Evolutionary conservation across 495 filamentous ascomycete species (phyloP).

Genomic region (Aspergillus funiculosus): DNA sequence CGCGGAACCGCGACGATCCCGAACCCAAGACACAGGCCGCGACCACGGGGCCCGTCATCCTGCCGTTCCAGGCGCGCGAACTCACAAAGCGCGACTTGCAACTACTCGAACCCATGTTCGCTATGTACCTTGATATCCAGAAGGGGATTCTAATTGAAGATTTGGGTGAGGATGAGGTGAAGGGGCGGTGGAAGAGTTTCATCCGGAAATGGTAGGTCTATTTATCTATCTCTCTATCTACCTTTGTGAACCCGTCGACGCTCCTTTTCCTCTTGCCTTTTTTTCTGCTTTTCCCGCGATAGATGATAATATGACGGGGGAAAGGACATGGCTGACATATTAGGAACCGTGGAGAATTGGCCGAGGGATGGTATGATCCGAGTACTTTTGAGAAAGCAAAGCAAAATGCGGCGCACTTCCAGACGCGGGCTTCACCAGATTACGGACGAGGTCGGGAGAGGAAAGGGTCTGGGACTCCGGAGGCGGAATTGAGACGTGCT

Average conservation of each 20-base stretch:
- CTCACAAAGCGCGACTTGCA: conserved; percentile 62
- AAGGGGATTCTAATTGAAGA: conserved; percentile 63
- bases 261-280: conserved; percentile 4
- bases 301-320: not conserved
- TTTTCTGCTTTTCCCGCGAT: not conserved
- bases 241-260: too few species aligned
- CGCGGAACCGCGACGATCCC: not conserved
- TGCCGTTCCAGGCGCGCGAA: conserved; percentile 61
- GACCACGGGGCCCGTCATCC: conserved; percentile 33
- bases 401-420: conserved; percentile 18
- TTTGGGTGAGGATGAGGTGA: conserved; percentile 62
- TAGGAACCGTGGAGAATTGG: conserved; percentile 88
- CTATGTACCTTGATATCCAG: conserved; percentile 83
- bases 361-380: conserved; percentile 91
- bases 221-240: too few species aligned
- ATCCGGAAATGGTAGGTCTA: conserved; percentile 79
- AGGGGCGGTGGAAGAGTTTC: conserved; percentile 92
- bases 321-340: conserved; percentile 18
- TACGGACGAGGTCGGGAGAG: conserved; percentile 17
- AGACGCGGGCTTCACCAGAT: conserved; percentile 25
- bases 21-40: too few species aligned
- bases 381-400: conserved; percentile 51
- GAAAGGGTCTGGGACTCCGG: too few species aligned
- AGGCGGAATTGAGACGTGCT: too few species aligned
- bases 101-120: conserved; percentile 65